phyloP scores from a whole-genome alignment of 306 rosid species.

The Lagenaria siceraria region DNA sequence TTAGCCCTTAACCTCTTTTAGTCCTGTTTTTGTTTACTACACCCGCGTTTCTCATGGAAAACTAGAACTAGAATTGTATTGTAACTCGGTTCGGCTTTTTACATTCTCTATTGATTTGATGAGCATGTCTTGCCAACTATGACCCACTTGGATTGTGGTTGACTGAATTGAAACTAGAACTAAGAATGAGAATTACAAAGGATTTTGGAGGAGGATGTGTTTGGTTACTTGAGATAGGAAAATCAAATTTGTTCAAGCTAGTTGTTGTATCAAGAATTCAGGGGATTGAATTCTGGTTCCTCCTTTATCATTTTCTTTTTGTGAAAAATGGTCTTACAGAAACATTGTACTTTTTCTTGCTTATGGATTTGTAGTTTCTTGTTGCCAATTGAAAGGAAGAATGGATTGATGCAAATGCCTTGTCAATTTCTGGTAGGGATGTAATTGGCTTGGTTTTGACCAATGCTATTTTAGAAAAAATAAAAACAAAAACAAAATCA shows the following conservation, averaged over 20 bases:
- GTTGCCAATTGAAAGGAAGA: too few species aligned
- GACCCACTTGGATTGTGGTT: not conserved
- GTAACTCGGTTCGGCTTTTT: not conserved
- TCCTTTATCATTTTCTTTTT: not conserved
- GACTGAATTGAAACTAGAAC: not conserved
- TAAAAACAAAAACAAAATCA: too few species aligned
- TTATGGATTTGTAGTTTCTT: too few species aligned
- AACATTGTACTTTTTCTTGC: too few species aligned
- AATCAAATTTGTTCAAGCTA: not conserved
- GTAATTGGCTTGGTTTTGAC: too few species aligned
- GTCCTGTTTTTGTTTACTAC: conserved; percentile 9
- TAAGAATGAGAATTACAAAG: not conserved
- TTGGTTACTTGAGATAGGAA: not conserved
- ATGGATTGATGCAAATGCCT: too few species aligned
- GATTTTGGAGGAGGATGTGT: not conserved
- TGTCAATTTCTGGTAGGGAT: too few species aligned
- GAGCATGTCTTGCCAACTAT: not conserved
- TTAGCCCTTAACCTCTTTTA: conserved; percentile 6
- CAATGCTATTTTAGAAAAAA: too few species aligned
- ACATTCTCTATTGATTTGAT: not conserved
- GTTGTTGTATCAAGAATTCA: not conserved
- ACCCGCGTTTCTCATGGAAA: not conserved
- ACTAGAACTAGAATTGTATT: not conserved
- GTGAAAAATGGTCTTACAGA: not conserved
- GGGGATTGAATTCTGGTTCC: too few species aligned